phyloP scores from a whole-genome alignment of 169 alveolate genomes.

The Plasmodium relictum region DNA sequence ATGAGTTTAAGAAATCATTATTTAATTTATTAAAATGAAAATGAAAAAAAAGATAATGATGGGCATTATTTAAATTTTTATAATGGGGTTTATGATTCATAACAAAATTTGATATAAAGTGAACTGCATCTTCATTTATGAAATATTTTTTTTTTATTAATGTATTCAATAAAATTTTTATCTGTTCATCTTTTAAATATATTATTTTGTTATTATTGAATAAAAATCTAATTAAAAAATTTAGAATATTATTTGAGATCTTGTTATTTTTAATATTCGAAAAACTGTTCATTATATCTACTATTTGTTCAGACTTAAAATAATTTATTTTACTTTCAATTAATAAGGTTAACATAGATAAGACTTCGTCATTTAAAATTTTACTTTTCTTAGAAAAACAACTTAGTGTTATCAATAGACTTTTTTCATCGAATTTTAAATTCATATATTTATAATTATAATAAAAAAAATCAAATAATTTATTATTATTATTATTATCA shows the following conservation, averaged over 20 bases:
- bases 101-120: slow-evolving; percentile 34
- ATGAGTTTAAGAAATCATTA: slow-evolving; percentile 19
- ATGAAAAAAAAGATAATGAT: slow-evolving; percentile 42
- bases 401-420: slow-evolving; percentile 30
- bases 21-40: slow-evolving; percentile 35
- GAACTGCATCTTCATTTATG: slow-evolving; percentile 42
- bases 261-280: slow-evolving; percentile 34
- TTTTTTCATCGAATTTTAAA: slow-evolving; percentile 27
- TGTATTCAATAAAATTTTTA: slow-evolving; percentile 26
- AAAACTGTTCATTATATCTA: slow-evolving; percentile 34
- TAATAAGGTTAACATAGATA: slow-evolving; percentile 35
- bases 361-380: slow-evolving; percentile 11
- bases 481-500: neutral
- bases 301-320: slow-evolving; percentile 30
- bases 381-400: slow-evolving; percentile 31
- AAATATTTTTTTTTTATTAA: slow-evolving; percentile 30
- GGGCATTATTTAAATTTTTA: slow-evolving; percentile 46
- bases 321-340: slow-evolving; percentile 52
- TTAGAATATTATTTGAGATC: slow-evolving; percentile 26
- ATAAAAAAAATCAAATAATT: slow-evolving; percentile 9
- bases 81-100: slow-evolving; percentile 57
- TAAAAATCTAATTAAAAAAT: slow-evolving; percentile 52
- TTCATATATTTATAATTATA: slow-evolving; percentile 32
- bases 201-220: slow-evolving; percentile 52
- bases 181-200: slow-evolving; percentile 42